A percentile compares a stretch with the other conserved stretches of the same genome.
Conservation (phyloP, 1,284 basidiomycete genomes). For the Melampsora larici-populina region DNA sequence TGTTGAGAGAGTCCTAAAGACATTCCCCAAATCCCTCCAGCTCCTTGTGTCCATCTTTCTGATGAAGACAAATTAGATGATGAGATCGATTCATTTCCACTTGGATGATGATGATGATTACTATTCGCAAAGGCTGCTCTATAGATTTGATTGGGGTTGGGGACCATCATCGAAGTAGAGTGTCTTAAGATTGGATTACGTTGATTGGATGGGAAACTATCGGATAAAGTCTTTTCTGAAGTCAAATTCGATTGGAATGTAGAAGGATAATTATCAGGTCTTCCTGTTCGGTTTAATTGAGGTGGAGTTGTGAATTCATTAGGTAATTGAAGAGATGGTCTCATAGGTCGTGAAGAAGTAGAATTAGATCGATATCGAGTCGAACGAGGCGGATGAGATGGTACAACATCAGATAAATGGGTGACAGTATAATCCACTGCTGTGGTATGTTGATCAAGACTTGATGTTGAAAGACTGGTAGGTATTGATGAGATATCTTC, state of each 20-base stretch:
- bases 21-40: slow-evolving; percentile 19
- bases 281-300: not conserved
- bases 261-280: not conserved
- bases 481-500: slow-evolving; percentile 15
- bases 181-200: not conserved
- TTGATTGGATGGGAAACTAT: not conserved
- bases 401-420: slow-evolving; percentile 2
- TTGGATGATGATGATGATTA: not conserved
- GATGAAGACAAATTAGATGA: not conserved
- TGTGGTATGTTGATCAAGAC: not conserved
- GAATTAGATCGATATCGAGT: not conserved
- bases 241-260: not conserved
- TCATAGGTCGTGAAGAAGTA: not conserved
- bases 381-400: slow-evolving; percentile 1
- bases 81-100: not conserved
- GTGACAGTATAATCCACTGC: not conserved
- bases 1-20: slow-evolving; percentile 13
- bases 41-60: not conserved
- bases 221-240: not conserved
- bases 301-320: slow-evolving; percentile 1
- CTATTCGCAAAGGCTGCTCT: slow-evolving; percentile 1
- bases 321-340: not conserved
- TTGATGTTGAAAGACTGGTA: not conserved
- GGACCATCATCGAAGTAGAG: not conserved
- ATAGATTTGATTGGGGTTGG: not conserved